These are phyloP conservation scores for Globisporangium orthogonon DNA, from an alignment of 352 stramenopile genomes.

Conservation along the genomic window DNA sequence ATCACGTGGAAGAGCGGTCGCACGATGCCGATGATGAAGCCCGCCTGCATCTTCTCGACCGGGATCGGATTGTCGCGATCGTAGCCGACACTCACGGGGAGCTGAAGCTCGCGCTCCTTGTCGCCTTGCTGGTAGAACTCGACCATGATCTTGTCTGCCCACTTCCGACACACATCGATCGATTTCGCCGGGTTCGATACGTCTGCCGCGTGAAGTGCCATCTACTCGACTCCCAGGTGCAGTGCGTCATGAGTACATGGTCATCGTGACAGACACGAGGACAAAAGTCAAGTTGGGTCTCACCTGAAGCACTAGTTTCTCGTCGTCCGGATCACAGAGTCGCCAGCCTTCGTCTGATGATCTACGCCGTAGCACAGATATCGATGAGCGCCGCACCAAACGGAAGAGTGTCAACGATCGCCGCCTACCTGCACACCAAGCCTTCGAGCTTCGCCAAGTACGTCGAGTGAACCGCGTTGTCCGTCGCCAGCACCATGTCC, in stretches of 20 bases:
- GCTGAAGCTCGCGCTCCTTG: slow-evolving; percentile 82
- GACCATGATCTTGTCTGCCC: slow-evolving; percentile 85
- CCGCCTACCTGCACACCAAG: slow-evolving; percentile 42
- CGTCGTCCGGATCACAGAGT: slow-evolving; percentile 49
- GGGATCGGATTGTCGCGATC: slow-evolving; percentile 85
- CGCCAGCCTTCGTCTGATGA: slow-evolving; percentile 44
- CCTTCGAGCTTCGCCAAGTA: slow-evolving; percentile 74
- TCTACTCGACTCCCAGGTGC: slow-evolving; percentile 20
- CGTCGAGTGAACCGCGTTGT: slow-evolving; percentile 82
- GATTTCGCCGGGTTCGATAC: slow-evolving; percentile 92
- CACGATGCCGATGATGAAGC: slow-evolving; percentile 93
- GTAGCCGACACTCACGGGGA: slow-evolving; percentile 87
- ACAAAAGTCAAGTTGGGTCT: neutral
- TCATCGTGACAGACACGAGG: neutral
- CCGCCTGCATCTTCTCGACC: slow-evolving; percentile 87
- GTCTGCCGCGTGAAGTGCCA: slow-evolving; percentile 87
- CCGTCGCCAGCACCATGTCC: slow-evolving; percentile 84
- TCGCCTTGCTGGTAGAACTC: slow-evolving; percentile 96
- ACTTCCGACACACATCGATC: slow-evolving; percentile 68
- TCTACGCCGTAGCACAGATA: neutral
- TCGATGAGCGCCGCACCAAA: neutral
- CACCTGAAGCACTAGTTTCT: slow-evolving; percentile 63
- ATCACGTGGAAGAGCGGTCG: slow-evolving; percentile 65
- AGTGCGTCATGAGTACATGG: neutral
- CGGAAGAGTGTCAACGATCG: neutral